Conservation (phyloP, 2,329 filamentous ascomycete genomes). For the Pseudogymnoascus sp. region DNA sequence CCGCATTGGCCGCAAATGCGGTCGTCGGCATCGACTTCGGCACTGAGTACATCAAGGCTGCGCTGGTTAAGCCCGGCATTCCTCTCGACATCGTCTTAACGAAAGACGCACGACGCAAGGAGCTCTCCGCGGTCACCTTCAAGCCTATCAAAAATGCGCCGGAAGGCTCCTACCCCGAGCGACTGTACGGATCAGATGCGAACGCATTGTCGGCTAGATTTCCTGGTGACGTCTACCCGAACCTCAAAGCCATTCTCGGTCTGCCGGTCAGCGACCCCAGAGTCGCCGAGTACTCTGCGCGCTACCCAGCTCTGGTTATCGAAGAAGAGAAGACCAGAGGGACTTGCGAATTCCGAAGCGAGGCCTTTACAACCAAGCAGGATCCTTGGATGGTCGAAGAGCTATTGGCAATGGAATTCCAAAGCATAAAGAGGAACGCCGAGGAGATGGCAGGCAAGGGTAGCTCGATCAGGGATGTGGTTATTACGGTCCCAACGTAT, state of each 20-base stretch:
- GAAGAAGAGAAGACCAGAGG: conserved; percentile 52
- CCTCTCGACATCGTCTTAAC: conserved; percentile 96
- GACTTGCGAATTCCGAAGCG: conserved; percentile 78
- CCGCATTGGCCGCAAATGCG: conserved; percentile 44
- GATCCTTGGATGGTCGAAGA: conserved; percentile 79
- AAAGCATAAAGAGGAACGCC: conserved; percentile 84
- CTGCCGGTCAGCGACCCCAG: conserved; percentile 53
- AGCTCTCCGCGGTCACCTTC: conserved; percentile 83
- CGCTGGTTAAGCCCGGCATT: conserved; percentile 91
- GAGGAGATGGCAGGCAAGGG: conserved; percentile 73
- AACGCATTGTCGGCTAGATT: conserved; percentile 80
- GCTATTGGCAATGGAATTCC: conserved; percentile 89
- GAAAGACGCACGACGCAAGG: conserved; percentile 96
- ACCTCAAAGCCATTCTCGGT: conserved; percentile 86
- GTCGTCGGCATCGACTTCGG: conserved; percentile 91
- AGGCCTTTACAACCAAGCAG: conserved; percentile 52
- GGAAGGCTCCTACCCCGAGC: conserved; percentile 69
- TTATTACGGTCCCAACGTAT: conserved; percentile 84
- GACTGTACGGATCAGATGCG: conserved; percentile 87
- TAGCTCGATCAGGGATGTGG: conserved; percentile 66
- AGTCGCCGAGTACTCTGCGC: conserved; percentile 61
- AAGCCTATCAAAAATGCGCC: conserved; percentile 69
- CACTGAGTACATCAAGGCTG: conserved; percentile 94
- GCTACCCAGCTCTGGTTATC: conserved; percentile 73
- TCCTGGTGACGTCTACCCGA: conserved; percentile 88